phyloP scores from a whole-genome alignment of 768 basidiomycete species.

The Agrocybe pediades region DNA sequence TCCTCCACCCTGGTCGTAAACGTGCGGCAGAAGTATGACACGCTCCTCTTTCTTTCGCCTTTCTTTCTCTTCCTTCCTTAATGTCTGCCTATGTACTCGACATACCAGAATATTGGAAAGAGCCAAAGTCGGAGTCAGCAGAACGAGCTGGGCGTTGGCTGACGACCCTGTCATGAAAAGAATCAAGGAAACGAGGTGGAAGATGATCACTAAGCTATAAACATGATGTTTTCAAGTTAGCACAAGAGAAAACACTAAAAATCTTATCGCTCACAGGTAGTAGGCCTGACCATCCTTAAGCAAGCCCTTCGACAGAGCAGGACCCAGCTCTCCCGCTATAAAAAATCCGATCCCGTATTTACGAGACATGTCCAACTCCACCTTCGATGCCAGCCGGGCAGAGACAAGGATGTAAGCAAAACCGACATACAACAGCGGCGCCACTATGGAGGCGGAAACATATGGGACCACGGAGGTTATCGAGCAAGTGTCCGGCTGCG shows the following conservation, averaged over 20 bases:
- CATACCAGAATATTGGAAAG: conserved; percentile 12
- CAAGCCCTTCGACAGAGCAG: conserved; percentile 6
- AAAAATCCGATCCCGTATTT: conserved; percentile 5
- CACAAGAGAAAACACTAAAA: not conserved
- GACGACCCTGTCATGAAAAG: conserved; percentile 9
- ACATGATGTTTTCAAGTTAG: not conserved
- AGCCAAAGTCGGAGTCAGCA: conserved; percentile 4
- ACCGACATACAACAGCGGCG: conserved; percentile 10
- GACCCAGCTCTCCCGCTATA: conserved; percentile 1
- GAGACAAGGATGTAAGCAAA: conserved; percentile 14
- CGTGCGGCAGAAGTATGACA: not conserved
- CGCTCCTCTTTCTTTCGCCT: conserved; percentile 2
- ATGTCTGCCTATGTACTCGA: conserved; percentile 4
- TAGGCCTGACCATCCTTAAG: conserved; percentile 9
- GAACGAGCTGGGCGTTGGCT: not conserved
- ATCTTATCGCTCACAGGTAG: conserved; percentile 15
- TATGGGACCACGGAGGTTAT: conserved; percentile 3
- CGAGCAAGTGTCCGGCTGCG: not conserved
- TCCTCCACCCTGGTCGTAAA: not conserved
- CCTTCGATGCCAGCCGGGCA: conserved; percentile 4
- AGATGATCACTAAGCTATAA: conserved; percentile 5
- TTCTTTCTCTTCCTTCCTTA: not conserved
- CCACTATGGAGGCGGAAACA: conserved; percentile 4
- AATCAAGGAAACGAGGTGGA: conserved; percentile 17
- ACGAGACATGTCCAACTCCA: conserved; percentile 1